These are phyloP conservation scores for Penicillium sp. DNA, from an alignment of 2,329 filamentous ascomycete genomes.

Conservation along the genomic window DNA sequence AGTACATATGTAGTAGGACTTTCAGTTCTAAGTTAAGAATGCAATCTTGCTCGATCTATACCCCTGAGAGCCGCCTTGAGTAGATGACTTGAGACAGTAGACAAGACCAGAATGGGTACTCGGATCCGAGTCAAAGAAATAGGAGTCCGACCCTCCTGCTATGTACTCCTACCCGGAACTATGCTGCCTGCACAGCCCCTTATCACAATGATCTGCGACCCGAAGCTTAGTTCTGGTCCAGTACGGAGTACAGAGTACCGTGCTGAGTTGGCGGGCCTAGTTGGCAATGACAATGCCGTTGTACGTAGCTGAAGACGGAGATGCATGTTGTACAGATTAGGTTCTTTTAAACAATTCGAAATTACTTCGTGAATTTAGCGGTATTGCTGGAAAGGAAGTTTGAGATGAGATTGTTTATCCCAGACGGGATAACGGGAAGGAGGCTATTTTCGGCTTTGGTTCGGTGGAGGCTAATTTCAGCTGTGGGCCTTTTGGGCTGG, in stretches of 20 bases:
- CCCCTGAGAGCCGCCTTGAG: no score
- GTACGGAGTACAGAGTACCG: not conserved
- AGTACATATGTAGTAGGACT: no score
- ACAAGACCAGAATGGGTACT: not conserved
- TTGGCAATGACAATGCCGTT: no score
- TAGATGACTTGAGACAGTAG: no score
- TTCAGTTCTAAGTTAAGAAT: no score
- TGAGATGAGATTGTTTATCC: not conserved
- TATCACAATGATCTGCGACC: slow-evolving; percentile 5
- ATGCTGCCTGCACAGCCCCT: slow-evolving; percentile 11
- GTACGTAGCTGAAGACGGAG: no score
- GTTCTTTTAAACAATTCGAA: no score
- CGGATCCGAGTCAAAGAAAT: not conserved
- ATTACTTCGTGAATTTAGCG: no score
- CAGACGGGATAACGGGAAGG: not conserved
- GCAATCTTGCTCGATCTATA: no score
- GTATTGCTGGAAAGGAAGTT: no score
- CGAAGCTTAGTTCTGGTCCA: slow-evolving; percentile 2
- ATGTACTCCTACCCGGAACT: not conserved
- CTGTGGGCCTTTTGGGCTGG: not conserved
- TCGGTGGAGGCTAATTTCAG: not conserved
- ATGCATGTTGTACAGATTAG: no score
- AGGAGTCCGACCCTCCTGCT: not conserved
- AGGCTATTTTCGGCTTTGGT: slow-evolving; percentile 1
- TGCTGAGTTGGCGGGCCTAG: not conserved